Base-by-base conservation (phyloP, 805 yeast species). In the Jamesozyma hellenica region DNA sequence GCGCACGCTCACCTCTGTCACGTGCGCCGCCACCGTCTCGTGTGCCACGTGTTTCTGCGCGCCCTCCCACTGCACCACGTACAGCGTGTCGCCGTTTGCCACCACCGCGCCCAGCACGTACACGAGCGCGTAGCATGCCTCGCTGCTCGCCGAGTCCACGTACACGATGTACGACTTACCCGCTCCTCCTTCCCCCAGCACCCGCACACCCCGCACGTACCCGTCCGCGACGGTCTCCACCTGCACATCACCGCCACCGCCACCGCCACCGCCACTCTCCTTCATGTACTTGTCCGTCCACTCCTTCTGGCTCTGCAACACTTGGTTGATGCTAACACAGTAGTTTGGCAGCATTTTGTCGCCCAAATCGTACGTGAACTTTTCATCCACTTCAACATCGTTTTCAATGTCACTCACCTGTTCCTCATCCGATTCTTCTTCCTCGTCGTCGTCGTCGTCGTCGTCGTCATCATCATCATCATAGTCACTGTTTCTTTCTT, bases 21-120 rank as follows among this genome's bases (percentile, higher is more conserved):
- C 45, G 41, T 53, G 52, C 17, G 39, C 27, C 18, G 14, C 34
- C 19, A 54, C 42, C 11, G 38, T 42, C 19, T 34, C 27, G 3
- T 41, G 44, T 19, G 35, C 34, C 4, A 36, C 31, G 15, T 40
- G 32, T 27, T 41, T 38, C 1, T 28, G 17, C 13, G 42, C 46
- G 30, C 42, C 36, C 25, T 53, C 56, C 54, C 56, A 53, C 39
- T 58, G 55, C 14, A 85, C 75, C 16, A 85, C 74, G 55, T 82
- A 84, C 40, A 87, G 61, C 0, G 87, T 85, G 39, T 86, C 82
- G 0, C 92, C 92, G 52, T 84, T 87, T 17, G 79, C 81, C 35
- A 87, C 67, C 0, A 86, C 80, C 0, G 94, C 75, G 2, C 96
- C 96, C 49, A 88, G 68, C 32, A 87, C 75, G 82, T 95, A 87